phyloP scores from a whole-genome alignment of 2,329 filamentous ascomycete species.

The Fonsecaea monophora region DNA sequence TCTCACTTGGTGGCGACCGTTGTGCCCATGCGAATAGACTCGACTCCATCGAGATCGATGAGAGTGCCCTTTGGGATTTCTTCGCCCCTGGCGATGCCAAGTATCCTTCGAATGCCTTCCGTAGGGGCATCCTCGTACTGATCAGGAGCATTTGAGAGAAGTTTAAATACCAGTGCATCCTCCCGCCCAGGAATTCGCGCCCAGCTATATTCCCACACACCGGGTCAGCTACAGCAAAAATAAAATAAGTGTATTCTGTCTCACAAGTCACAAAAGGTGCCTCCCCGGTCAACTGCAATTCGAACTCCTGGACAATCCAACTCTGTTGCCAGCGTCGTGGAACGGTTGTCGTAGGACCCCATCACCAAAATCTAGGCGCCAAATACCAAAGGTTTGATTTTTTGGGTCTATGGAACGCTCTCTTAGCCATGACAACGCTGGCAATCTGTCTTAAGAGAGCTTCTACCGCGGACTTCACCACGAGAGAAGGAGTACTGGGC shows the following conservation, averaged over 20 bases:
- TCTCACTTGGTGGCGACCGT: slow-evolving; percentile 74
- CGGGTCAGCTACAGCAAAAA: neutral
- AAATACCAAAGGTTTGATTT: too few relatives aligned
- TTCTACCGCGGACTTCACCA: too few relatives aligned
- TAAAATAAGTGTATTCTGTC: neutral
- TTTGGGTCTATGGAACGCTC: too few relatives aligned
- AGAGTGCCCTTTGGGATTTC: slow-evolving; percentile 45
- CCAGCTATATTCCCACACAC: slow-evolving; percentile 41
- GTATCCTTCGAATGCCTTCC: slow-evolving; percentile 62
- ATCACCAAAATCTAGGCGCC: too few relatives aligned
- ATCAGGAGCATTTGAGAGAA: slow-evolving; percentile 49
- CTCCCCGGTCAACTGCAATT: slow-evolving; percentile 45
- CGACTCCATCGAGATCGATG: slow-evolving; percentile 44
- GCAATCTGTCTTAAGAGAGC: too few relatives aligned
- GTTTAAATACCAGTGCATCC: slow-evolving; percentile 48
- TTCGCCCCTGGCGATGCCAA: slow-evolving; percentile 48
- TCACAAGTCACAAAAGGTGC: slow-evolving; percentile 43
- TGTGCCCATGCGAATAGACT: slow-evolving; percentile 80
- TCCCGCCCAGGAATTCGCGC: slow-evolving; percentile 47
- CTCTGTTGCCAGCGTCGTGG: neutral
- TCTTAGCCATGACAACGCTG: too few relatives aligned
- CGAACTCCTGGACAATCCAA: slow-evolving; percentile 14
- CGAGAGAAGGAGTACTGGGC: too few relatives aligned
- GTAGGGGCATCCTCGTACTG: slow-evolving; percentile 63
- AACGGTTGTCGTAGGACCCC: neutral